Evolutionary conservation across 495 filamentous ascomycete genomes (phyloP).

Genomic region (Chaetomium fimeti): DNA sequence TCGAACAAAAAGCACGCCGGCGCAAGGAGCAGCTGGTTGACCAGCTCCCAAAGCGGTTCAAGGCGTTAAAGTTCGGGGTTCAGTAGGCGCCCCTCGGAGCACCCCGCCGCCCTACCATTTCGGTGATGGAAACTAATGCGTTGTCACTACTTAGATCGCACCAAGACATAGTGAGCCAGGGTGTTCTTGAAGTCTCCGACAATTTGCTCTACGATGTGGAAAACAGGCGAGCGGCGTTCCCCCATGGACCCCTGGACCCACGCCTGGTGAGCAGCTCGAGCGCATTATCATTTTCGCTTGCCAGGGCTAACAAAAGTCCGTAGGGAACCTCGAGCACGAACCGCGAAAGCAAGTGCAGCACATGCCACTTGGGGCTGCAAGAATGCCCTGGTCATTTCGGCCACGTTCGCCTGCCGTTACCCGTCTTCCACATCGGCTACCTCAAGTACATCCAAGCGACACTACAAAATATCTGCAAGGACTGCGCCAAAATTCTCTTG

Average conservation of each 20-base stretch:
- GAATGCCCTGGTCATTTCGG: conserved; percentile 94
- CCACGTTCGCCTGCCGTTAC: conserved; percentile 82
- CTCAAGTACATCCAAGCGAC: conserved; percentile 86
- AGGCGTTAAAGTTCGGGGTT: conserved; percentile 89
- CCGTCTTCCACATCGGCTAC: conserved; percentile 93
- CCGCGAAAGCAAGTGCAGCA: conserved; percentile 61
- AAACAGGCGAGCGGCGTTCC: conserved; percentile 63
- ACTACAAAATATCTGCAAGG: conserved; percentile 92
- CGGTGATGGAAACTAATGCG: conserved; percentile 16
- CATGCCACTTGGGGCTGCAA: conserved; percentile 72
- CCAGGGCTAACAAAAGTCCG: conserved; percentile 25
- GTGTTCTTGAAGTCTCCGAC: conserved; percentile 87
- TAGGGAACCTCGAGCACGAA: conserved; percentile 77
- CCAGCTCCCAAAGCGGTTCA: conserved; percentile 83
- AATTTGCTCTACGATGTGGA: conserved; percentile 85
- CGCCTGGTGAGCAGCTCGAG: conserved; percentile 56
- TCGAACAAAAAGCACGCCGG: conserved; percentile 15
- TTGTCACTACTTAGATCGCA: conserved; percentile 59
- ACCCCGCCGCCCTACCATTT: background rate
- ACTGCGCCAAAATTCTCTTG: conserved; percentile 73
- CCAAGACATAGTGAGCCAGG: conserved; percentile 91
- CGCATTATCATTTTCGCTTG: background rate
- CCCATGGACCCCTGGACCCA: conserved; percentile 80
- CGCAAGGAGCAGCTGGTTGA: conserved; percentile 88
- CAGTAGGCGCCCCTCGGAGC: conserved; percentile 54